phyloP scores from a whole-genome alignment of 2,329 filamentous ascomycete genomes.

The Pseudogymnoascus sp. region DNA sequence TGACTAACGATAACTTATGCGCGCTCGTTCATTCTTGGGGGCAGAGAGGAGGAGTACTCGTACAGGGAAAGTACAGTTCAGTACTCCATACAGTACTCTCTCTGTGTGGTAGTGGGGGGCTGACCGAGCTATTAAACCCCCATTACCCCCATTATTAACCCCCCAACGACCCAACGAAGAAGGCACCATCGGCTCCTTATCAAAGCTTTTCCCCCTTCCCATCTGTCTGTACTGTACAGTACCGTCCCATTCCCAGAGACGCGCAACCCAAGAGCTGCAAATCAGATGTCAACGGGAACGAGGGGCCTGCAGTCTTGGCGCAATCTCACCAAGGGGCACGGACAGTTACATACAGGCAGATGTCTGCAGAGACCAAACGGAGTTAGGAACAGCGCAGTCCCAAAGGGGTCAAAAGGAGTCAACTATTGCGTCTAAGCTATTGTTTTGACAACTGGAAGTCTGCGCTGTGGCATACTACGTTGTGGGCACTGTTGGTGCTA shows the following conservation, averaged over 20 bases:
- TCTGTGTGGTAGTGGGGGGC: background rate
- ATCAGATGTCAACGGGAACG: conserved; percentile 5
- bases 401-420: background rate
- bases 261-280: background rate
- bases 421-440: background rate
- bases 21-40: background rate
- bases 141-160: background rate
- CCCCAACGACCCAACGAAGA: background rate
- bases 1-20: background rate
- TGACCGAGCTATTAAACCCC: background rate
- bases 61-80: too few relatives aligned
- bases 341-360: conserved; percentile 10
- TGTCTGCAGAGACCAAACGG: background rate
- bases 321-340: conserved; percentile 9
- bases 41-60: too few relatives aligned
- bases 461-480: background rate
- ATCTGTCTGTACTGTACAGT: too few relatives aligned
- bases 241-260: background rate
- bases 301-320: conserved; percentile 7
- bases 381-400: conserved; percentile 5
- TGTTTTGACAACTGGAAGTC: background rate
- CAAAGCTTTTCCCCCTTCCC: background rate
- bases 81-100: background rate
- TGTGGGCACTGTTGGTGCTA: background rate
- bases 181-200: background rate